Evolutionary conservation across 2,329 filamentous ascomycete species (phyloP).

Genomic region (Teratosphaeria zuluensis): DNA sequence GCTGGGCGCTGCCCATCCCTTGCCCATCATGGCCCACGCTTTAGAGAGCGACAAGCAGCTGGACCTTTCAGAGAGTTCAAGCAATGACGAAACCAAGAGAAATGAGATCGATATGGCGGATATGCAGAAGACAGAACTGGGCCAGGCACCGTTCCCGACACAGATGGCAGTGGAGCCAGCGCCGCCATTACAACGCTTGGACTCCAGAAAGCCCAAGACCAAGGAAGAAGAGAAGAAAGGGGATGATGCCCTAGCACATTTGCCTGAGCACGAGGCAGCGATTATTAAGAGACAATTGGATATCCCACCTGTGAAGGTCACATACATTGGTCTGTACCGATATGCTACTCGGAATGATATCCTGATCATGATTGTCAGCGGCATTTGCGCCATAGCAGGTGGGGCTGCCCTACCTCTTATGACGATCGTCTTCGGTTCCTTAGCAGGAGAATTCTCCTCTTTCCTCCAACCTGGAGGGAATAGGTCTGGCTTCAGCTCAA

Average conservation of each 20-base stretch:
- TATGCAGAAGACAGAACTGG: conserved; percentile 20
- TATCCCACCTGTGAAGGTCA: conserved; percentile 33
- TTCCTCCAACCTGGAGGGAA: conserved; percentile 28
- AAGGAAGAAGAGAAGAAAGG: conserved; percentile 13
- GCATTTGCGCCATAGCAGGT: conserved; percentile 25
- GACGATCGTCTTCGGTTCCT: conserved; percentile 59
- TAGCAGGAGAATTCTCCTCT: conserved; percentile 61
- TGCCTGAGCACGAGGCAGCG: conserved; percentile 28
- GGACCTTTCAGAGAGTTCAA: conserved; percentile 11
- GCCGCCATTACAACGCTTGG: conserved; percentile 16
- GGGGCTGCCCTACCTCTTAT: conserved; percentile 29
- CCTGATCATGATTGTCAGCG: conserved; percentile 31
- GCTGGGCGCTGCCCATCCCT: not conserved
- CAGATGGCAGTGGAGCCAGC: conserved; percentile 17
- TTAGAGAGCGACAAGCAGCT: conserved; percentile 14
- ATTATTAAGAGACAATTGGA: conserved; percentile 31
- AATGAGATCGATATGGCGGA: conserved; percentile 17
- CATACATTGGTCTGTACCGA: conserved; percentile 33
- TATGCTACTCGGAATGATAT: conserved; percentile 35
- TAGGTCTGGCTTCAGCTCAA: conserved; percentile 27
- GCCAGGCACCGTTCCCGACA: conserved; percentile 22
- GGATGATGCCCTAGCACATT: conserved; percentile 26
- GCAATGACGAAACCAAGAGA: conserved; percentile 12
- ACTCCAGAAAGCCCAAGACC: conserved; percentile 15
- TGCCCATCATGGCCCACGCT: conserved; percentile 8